Conservation (phyloP, 2,329 filamentous ascomycete genomes). For the Claviceps africana region DNA sequence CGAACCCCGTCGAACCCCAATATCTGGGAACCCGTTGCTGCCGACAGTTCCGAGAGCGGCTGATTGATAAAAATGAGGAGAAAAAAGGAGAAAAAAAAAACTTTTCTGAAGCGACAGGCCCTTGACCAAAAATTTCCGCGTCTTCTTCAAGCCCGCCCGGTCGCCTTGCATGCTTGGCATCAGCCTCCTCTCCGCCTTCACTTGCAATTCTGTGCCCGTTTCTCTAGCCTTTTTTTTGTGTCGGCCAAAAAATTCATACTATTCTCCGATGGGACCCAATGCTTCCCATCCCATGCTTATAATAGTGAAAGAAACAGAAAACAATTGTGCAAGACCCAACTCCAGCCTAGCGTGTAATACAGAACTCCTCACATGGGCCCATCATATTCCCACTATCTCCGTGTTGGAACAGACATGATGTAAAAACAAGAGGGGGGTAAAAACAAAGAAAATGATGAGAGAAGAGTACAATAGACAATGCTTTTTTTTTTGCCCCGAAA, state of each 20-base stretch:
- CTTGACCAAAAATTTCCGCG: neutral
- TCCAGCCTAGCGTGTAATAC: too few species aligned
- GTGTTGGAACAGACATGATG: slow-evolving; percentile 12
- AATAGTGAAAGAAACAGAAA: slow-evolving; percentile 14
- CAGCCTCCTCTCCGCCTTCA: neutral
- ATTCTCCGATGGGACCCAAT: slow-evolving; percentile 13
- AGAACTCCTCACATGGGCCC: too few species aligned
- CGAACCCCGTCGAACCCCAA: neutral
- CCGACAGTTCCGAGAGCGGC: neutral
- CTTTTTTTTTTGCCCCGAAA: too few species aligned
- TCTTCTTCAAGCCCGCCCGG: neutral
- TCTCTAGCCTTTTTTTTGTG: neutral
- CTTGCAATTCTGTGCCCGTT: slow-evolving; percentile 7
- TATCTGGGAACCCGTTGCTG: neutral
- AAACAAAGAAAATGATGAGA: slow-evolving; percentile 11
- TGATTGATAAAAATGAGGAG: neutral
- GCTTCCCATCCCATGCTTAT: slow-evolving; percentile 20
- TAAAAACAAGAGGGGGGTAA: slow-evolving; percentile 8
- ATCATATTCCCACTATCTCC: slow-evolving; percentile 8
- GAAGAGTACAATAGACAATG: neutral
- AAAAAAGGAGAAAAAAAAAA: neutral
- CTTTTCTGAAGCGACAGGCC: neutral
- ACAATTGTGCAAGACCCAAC: slow-evolving; percentile 16
- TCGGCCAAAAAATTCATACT: slow-evolving; percentile 12
- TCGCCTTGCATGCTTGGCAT: slow-evolving; percentile 3